Conservation (phyloP, 345 rosid genomes). For the Arabis alpina region DNA sequence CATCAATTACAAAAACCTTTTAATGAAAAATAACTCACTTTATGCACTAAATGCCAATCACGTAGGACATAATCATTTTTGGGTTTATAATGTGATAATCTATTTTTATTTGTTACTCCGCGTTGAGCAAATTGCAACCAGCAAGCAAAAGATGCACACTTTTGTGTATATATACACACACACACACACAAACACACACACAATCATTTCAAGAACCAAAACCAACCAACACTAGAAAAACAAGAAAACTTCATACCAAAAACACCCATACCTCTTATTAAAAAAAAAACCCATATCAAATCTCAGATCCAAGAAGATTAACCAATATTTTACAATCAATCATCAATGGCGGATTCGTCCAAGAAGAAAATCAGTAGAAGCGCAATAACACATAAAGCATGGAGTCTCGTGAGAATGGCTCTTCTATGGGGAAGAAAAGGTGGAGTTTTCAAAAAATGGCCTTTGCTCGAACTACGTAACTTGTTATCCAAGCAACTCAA, state of each 20-base stretch:
- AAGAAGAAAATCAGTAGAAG: slow-evolving; percentile 40
- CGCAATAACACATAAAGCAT: slow-evolving; percentile 44
- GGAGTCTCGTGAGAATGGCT: slow-evolving; percentile 61
- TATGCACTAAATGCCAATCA: slow-evolving; percentile 24
- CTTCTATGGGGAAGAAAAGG: slow-evolving; percentile 81
- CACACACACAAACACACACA: slow-evolving; percentile 14
- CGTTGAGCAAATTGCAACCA: slow-evolving; percentile 39
- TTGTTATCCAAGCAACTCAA: slow-evolving; percentile 60
- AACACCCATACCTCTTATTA: too few relatives aligned
- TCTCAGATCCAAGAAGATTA: slow-evolving; percentile 25
- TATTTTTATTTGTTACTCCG: slow-evolving; percentile 29
- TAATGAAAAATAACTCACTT: slow-evolving; percentile 6
- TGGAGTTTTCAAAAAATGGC: slow-evolving; percentile 58
- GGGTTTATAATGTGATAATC: slow-evolving; percentile 8
- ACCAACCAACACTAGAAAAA: slow-evolving; percentile 20
- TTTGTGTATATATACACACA: slow-evolving; percentile 21
- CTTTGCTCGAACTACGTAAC: slow-evolving; percentile 54
- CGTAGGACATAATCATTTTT: slow-evolving; percentile 15
- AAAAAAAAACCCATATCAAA: neutral
- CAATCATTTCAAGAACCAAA: slow-evolving; percentile 36
- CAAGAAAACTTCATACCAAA: neutral
- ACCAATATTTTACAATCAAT: slow-evolving; percentile 11
- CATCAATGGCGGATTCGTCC: slow-evolving; percentile 34
- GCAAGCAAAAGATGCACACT: slow-evolving; percentile 36
- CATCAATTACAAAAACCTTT: slow-evolving; percentile 4